Base-by-base conservation (phyloP, 257 asterid species). In the Forsythia viridissima region DNA sequence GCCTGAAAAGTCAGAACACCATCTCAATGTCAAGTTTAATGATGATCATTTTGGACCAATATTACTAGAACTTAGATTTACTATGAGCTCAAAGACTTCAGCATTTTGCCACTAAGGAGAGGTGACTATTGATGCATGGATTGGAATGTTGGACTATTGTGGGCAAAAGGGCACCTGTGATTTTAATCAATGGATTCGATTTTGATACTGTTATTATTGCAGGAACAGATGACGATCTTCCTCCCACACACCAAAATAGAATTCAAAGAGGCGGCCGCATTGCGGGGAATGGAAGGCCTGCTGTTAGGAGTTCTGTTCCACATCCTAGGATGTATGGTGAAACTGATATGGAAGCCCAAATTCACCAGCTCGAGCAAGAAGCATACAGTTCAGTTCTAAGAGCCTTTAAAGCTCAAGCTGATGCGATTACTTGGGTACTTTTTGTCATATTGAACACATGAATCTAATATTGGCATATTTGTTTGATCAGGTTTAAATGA, bases 201-300 rank as follows among this genome's bases (percentile, higher is more conserved):
- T 55, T 52, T 55, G 18, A 55, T 68, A 63, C 37, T 74, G 84
- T 70, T 79, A 69, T 43, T 82, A 48, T 75, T 88, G 76, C 94
- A 93, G 98, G 97, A 80, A 94, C 98, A 12, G 98, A 93, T 82
- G 98, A 94, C 81, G 99, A 92, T 86, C 89, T 93, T 70, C 99
- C 99, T 68, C 97, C 97, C 42, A 89, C 96, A 72, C 98, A 91
- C 82, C 97, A 89, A 85, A 94, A 86, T 87, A 91, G 98, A 85
- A 85, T 90, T 89, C 85, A 94, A 71, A 91, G 98, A 88, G 97
- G 97, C 52, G 95, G 91, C 40, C 93, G 89, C 20, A 80, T 91
- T 69, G 85, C 91, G 36, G 93, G 96, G 48, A 94, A 91, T 84
- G 97, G 98, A 80, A 89, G 96, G 85, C 92, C 99, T 46, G 81